Percentiles rank a stretch among this genome's conserved stretches.
These are phyloP conservation scores for Zymoseptoria ardabiliae DNA, from an alignment of 2,329 filamentous ascomycete genomes.

Conservation along the genomic window DNA sequence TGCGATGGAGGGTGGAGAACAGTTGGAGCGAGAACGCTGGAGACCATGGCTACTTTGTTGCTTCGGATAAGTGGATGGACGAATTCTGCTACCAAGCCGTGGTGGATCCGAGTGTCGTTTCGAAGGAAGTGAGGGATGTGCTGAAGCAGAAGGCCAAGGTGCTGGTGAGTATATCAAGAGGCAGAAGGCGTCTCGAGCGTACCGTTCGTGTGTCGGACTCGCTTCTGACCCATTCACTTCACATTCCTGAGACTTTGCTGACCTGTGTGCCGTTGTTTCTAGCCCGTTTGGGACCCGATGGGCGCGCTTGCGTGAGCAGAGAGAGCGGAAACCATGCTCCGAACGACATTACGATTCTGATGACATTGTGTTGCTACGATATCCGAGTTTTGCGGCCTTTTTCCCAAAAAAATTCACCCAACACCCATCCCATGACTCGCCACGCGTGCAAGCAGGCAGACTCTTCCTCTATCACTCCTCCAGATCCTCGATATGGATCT, in stretches of 20 bases:
- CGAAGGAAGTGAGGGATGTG: conserved; percentile 60
- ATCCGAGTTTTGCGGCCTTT: neutral
- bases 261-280: no score
- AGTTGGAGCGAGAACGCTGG: conserved; percentile 67
- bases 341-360: neutral
- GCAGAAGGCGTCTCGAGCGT: no score
- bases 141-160: conserved; percentile 63
- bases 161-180: conserved; percentile 36
- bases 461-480: conserved; percentile 4
- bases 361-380: neutral
- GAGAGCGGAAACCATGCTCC: neutral
- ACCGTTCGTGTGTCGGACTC: no score
- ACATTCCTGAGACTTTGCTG: no score
- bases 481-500: conserved; percentile 52
- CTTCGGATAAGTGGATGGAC: conserved; percentile 63
- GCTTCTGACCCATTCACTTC: no score
- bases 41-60: conserved; percentile 77
- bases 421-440: no score
- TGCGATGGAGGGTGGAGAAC: conserved; percentile 83
- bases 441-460: neutral
- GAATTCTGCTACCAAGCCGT: conserved; percentile 79
- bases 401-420: neutral
- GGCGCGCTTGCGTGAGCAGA: conserved; percentile 29
- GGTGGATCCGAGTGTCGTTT: conserved; percentile 58
- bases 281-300: conserved; percentile 35